Base-by-base conservation (phyloP, 75 land plant genomes). In the Cunninghamia lanceolata region DNA sequence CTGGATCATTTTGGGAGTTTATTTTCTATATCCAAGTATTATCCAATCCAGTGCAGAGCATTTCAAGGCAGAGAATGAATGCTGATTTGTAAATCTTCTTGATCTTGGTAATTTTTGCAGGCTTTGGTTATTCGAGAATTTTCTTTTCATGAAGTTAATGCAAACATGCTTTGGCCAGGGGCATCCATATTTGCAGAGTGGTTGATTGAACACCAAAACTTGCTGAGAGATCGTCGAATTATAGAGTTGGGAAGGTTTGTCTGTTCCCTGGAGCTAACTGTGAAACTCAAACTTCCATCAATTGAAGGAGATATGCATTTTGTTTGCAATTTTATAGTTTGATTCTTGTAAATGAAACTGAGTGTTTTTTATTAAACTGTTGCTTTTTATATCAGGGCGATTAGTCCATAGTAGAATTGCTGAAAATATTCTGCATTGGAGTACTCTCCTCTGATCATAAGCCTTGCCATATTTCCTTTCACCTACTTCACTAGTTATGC, bases 111-210 rank as follows among this genome's bases (percentile, higher is more conserved):
- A 25, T 68, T 40, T 52, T 11, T 89, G 85, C 91, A 98, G 99
- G 93, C 92, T 19, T 89, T 98, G 85, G 66, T 87, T 43, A 87
- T 98, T 74, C 92, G 99, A 46, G 99, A 98, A 86, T 96, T 98
- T 85, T 89, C 94, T 36, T 98, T 98, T 85, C 99, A 98, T 89
- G 91, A 93, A 78, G 88, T 95, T 42, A 98, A 98, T 94, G 99
- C 99, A 34, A 98, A 98, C 88, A 84, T 98, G 56, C 93, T 98
- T 45, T 98, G 99, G 99, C 99, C 99, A 32, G 99, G 99, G 17
- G 92, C 97, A 25, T 89, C 92, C 89, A 74, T 93, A 56, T 96
- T 98, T 90, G 90, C 95, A 25, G 94, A 98, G 79, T 98, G 99
- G 99, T 87, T 98, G 68, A 88, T 93, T 82, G 85, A 94, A 45